A percentile compares a stretch with the other conserved stretches of the same genome.
Conservation (phyloP, 306 rosid species). For the Citrullus amarus region DNA sequence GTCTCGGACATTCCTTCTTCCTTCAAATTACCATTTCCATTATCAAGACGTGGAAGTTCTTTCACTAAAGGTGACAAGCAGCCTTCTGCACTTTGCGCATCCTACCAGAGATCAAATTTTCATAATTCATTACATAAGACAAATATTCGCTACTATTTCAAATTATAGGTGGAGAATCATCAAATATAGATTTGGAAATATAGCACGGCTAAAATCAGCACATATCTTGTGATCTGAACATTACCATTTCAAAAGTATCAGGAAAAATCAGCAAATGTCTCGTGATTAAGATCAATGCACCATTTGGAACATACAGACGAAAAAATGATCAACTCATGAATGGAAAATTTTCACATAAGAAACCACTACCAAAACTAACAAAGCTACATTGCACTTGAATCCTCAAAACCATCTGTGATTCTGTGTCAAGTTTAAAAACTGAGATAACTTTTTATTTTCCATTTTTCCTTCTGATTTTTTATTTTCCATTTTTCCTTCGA, state of each 20-base stretch:
- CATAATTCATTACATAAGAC: background rate
- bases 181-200: background rate
- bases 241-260: background rate
- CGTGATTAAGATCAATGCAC: background rate
- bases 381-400: background rate
- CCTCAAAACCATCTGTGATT: background rate
- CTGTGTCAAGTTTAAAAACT: background rate
- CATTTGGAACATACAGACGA: background rate
- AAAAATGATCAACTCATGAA: background rate
- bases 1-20: slow-evolving; percentile 71
- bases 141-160: background rate
- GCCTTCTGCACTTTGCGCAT: slow-evolving; percentile 46
- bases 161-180: background rate
- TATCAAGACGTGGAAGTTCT: slow-evolving; percentile 25
- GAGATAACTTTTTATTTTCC: background rate
- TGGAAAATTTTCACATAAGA: background rate
- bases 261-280: background rate
- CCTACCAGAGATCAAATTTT: slow-evolving; percentile 52
- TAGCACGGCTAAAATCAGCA: background rate
- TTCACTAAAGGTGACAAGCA: slow-evolving; percentile 31
- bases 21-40: slow-evolving; percentile 39
- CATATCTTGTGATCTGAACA: background rate
- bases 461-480: background rate
- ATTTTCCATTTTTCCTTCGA: background rate
- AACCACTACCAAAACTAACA: background rate